Conservation (phyloP, 2,329 filamentous ascomycete species). For the Zymoseptoria passerinii region DNA sequence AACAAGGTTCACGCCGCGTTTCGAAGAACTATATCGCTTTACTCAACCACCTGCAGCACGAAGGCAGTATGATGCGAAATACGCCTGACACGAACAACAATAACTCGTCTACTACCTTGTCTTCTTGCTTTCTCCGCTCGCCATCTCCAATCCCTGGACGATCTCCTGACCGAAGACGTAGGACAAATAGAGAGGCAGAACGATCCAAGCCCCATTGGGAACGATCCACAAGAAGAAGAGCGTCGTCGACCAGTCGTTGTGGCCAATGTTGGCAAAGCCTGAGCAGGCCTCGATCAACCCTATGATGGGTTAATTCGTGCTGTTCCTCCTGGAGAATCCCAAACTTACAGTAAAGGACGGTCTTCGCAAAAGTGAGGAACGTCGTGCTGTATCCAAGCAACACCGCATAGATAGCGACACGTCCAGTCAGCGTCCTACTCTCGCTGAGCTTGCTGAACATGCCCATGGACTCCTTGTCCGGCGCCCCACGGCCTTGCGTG, state of each 20-base stretch:
- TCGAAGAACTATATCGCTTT: too few species aligned
- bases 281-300: conserved; percentile 55
- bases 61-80: neutral
- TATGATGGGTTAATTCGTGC: conserved; percentile 20
- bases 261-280: conserved; percentile 53
- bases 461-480: conserved; percentile 35
- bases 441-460: conserved; percentile 41
- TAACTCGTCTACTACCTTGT: conserved; percentile 4
- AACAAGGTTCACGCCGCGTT: too few species aligned
- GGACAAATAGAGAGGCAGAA: conserved; percentile 55
- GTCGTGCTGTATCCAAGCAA: conserved; percentile 52
- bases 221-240: conserved; percentile 55
- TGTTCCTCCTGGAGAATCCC: neutral
- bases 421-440: conserved; percentile 45
- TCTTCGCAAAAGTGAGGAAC: conserved; percentile 60
- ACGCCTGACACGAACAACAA: neutral
- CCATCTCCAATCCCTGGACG: conserved; percentile 47
- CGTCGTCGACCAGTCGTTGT: conserved; percentile 47
- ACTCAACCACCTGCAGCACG: neutral
- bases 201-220: conserved; percentile 59
- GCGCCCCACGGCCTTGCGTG: conserved; percentile 30
- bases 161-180: conserved; percentile 55
- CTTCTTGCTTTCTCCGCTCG: conserved; percentile 27
- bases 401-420: conserved; percentile 46
- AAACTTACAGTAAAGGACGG: conserved; percentile 52